phyloP scores from a whole-genome alignment of 2,329 filamentous ascomycete genomes.

The Sordariomycetes sp. region DNA sequence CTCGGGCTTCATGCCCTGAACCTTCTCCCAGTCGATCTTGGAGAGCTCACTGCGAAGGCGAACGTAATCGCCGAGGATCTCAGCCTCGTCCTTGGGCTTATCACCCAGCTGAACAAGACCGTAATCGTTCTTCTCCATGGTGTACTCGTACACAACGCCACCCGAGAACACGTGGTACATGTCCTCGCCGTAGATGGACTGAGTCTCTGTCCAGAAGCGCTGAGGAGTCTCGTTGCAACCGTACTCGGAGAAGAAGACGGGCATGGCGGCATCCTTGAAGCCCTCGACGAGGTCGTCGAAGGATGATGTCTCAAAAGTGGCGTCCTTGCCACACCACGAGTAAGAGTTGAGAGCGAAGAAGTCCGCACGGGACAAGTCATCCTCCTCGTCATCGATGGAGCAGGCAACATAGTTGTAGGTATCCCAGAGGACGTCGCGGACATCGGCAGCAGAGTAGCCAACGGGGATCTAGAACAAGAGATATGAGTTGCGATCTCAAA shows the following conservation, averaged over 20 bases:
- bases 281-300: conserved; percentile 55
- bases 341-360: conserved; percentile 69
- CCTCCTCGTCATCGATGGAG: conserved; percentile 39
- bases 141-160: conserved; percentile 75
- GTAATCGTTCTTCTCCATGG: conserved; percentile 58
- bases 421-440: conserved; percentile 63
- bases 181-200: conserved; percentile 58
- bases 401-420: conserved; percentile 72
- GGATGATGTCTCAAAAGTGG: conserved; percentile 51
- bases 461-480: too few relatives aligned
- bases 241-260: conserved; percentile 75
- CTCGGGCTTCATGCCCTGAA: conserved; percentile 54
- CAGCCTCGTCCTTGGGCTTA: conserved; percentile 36
- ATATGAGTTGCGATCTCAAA: too few relatives aligned
- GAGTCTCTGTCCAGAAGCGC: conserved; percentile 68
- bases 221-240: conserved; percentile 68
- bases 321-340: conserved; percentile 58
- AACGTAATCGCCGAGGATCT: conserved; percentile 57
- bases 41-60: conserved; percentile 68
- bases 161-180: conserved; percentile 65
- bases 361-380: conserved; percentile 57
- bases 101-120: conserved; percentile 54
- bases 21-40: conserved; percentile 59
- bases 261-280: conserved; percentile 58
- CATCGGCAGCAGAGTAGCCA: conserved; percentile 74